Evolutionary conservation across 2,329 filamentous ascomycete genomes (phyloP).

Genomic region (Cercospora zeae-maydis): DNA sequence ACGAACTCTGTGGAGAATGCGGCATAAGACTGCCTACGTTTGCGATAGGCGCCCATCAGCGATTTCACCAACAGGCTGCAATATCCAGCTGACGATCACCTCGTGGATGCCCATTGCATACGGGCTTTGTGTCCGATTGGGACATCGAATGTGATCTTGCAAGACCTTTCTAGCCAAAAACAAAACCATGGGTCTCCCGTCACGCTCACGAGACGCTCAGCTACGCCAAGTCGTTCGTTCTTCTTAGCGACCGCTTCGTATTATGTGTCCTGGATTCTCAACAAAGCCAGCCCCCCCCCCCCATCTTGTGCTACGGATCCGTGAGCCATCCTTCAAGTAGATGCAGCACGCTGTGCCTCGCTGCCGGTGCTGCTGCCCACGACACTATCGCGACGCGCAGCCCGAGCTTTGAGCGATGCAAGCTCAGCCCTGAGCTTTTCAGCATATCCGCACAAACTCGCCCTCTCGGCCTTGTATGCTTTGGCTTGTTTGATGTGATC

Average conservation of each 20-base stretch:
- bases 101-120: background rate
- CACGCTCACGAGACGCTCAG: too few species aligned
- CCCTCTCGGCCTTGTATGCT: background rate
- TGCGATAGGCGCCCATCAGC: slow-evolving; percentile 56
- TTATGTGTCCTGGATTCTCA: background rate
- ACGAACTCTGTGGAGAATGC: slow-evolving; percentile 48
- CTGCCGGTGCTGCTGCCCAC: background rate
- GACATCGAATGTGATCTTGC: background rate
- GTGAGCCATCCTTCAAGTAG: background rate
- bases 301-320: too few species aligned
- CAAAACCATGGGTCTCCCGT: too few species aligned
- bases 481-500: background rate
- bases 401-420: background rate
- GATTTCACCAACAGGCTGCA: slow-evolving; percentile 44
- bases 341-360: background rate
- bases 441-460: background rate
- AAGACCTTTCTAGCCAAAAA: background rate
- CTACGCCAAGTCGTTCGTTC: background rate
- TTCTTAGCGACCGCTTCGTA: background rate
- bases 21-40: slow-evolving; percentile 55
- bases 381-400: slow-evolving; percentile 9
- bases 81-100: background rate
- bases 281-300: background rate
- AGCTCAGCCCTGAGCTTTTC: background rate
- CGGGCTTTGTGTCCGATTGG: background rate